Conservation (phyloP, 257 asterid species). For the Orobanche coerulescens region DNA sequence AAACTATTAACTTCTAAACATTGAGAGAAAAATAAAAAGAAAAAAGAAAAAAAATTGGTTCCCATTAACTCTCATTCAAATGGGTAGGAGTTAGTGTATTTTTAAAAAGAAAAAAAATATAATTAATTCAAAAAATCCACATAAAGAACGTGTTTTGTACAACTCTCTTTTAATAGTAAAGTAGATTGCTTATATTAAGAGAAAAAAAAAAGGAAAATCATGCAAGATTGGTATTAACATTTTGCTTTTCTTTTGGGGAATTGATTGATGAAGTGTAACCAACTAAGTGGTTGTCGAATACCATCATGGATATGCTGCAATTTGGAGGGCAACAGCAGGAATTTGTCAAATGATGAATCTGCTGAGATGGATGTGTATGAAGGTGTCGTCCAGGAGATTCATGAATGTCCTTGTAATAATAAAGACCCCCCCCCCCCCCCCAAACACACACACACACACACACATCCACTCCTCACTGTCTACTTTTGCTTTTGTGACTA, state of each 20-base stretch:
- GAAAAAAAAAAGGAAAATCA: too few species aligned
- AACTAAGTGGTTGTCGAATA: constrained; percentile 45
- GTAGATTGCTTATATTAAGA: too few species aligned
- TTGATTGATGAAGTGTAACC: constrained; percentile 45
- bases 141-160: too few species aligned
- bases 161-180: too few species aligned
- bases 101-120: too few species aligned
- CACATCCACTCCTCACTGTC: background rate
- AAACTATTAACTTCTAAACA: too few species aligned
- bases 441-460: background rate
- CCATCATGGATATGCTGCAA: constrained; percentile 90
- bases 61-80: too few species aligned
- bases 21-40: too few species aligned
- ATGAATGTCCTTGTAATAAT: constrained; percentile 27
- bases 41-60: too few species aligned
- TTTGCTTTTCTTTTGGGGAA: background rate
- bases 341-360: constrained; percentile 53
- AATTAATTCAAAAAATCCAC: too few species aligned
- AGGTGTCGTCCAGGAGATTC: constrained; percentile 37
- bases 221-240: background rate
- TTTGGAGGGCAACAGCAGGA: constrained; percentile 56
- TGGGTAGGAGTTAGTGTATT: too few species aligned
- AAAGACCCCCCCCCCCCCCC: constrained; percentile 6
- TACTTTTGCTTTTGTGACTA: background rate
- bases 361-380: constrained; percentile 91